Evolutionary conservation across 2,329 filamentous ascomycete genomes (phyloP).

Genomic region (Penicillium sp.): DNA sequence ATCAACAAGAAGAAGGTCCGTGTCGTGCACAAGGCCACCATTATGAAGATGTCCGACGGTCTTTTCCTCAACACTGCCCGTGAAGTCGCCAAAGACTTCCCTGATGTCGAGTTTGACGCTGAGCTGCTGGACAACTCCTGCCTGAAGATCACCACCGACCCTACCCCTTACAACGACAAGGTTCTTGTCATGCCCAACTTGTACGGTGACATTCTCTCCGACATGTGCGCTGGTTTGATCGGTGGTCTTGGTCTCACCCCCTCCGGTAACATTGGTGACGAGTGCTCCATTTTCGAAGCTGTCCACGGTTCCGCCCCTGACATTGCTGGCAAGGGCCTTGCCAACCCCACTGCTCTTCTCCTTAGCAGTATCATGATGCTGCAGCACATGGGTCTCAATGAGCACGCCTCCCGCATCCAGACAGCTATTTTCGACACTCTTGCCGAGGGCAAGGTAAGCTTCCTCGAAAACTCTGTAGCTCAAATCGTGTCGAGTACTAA

Average conservation of each 20-base stretch:
- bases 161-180: conserved; percentile 97
- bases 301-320: conserved; percentile 97
- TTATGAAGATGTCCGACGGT: conserved; percentile 99
- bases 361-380: conserved; percentile 99
- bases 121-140: conserved; percentile 99
- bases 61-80: conserved; percentile 90
- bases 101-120: conserved; percentile 92
- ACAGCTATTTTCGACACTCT: conserved; percentile 93
- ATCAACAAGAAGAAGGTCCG: conserved; percentile 96
- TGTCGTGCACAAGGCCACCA: conserved; percentile 99
- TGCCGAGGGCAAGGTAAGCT: conserved; percentile 83
- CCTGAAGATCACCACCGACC: conserved; percentile 98
- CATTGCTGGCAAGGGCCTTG: conserved; percentile 93
- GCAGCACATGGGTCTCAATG: conserved; percentile 91
- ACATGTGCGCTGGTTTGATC: conserved; percentile 99
- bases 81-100: conserved; percentile 92
- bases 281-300: conserved; percentile 99
- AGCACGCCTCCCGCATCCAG: conserved; percentile 87
- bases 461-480: not conserved
- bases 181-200: conserved; percentile 97
- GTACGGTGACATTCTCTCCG: conserved; percentile 98
- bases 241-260: conserved; percentile 96
- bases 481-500: conserved; percentile 18
- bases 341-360: conserved; percentile 95
- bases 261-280: conserved; percentile 97